Conservation (phyloP, 257 asterid genomes). For the Petunia secreta region DNA sequence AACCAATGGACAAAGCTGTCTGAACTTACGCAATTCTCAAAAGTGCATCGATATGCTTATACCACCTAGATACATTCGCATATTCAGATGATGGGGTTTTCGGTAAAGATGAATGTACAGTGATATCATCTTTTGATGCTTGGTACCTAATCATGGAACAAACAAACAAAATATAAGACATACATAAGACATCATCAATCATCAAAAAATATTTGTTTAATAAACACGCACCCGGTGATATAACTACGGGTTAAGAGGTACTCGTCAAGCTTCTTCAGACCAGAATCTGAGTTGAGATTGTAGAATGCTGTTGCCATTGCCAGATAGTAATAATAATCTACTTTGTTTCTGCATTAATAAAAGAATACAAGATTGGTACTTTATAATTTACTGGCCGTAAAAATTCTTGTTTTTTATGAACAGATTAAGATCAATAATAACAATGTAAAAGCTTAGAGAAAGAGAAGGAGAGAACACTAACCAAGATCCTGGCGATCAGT, state of each 20-base stretch:
- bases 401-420: background rate
- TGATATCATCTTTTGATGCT: constrained; percentile 84
- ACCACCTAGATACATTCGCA: constrained; percentile 61
- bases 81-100: constrained; percentile 64
- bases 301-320: constrained; percentile 68
- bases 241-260: constrained; percentile 81
- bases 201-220: too few relatives aligned
- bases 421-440: too few relatives aligned
- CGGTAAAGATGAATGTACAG: constrained; percentile 57
- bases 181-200: background rate
- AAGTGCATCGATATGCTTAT: constrained; percentile 44
- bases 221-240: constrained; percentile 61
- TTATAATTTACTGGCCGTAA: background rate
- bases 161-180: constrained; percentile 20
- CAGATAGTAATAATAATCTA: background rate
- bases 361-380: background rate
- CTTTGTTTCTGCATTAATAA: constrained; percentile 2
- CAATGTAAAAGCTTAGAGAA: too few relatives aligned
- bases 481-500: too few relatives aligned
- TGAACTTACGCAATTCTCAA: constrained; percentile 43
- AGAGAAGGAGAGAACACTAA: too few relatives aligned
- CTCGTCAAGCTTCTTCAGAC: constrained; percentile 84
- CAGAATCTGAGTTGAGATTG: constrained; percentile 58
- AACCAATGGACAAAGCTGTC: background rate
- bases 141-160: constrained; percentile 52